Evolutionary conservation across 148 eudicot species (phyloP).

Genomic region (Talinum fruticosum): DNA sequence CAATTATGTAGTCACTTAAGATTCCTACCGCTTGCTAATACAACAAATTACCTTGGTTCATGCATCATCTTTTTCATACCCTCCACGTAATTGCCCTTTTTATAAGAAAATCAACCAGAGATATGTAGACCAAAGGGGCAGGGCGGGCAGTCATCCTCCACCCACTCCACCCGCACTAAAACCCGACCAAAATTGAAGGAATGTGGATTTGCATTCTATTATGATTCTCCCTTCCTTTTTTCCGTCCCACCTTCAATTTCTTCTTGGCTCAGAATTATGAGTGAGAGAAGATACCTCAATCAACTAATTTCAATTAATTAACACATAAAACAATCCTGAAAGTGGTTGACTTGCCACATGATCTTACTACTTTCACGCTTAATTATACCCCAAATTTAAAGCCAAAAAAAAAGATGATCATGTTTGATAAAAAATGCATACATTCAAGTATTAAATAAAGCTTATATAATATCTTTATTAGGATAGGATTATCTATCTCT

Average conservation of each 20-base stretch:
- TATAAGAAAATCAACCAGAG: too few species aligned
- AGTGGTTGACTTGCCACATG: slow-evolving; percentile 7
- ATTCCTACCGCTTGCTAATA: too few species aligned
- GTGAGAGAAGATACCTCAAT: not conserved
- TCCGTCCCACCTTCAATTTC: not conserved
- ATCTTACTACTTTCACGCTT: not conserved
- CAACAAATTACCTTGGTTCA: too few species aligned
- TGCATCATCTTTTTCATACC: too few species aligned
- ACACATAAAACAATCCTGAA: not conserved
- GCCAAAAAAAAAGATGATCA: not conserved
- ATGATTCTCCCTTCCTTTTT: not conserved
- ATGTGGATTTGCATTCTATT: too few species aligned
- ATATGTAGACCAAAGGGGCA: too few species aligned
- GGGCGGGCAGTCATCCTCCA: too few species aligned
- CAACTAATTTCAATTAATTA: too few species aligned
- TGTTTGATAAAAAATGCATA: not conserved
- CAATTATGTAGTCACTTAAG: too few species aligned
- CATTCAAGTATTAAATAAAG: not conserved
- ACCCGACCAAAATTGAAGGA: not conserved
- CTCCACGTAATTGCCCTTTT: too few species aligned
- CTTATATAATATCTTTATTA: too few species aligned
- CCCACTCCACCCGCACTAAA: not conserved
- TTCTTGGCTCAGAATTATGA: not conserved
- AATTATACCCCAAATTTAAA: not conserved
- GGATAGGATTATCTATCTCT: too few species aligned